A percentile compares a stretch with the other conserved stretches of the same genome.
Conservation (phyloP, 768 basidiomycete genomes). For the Tricholoma sp. region DNA sequence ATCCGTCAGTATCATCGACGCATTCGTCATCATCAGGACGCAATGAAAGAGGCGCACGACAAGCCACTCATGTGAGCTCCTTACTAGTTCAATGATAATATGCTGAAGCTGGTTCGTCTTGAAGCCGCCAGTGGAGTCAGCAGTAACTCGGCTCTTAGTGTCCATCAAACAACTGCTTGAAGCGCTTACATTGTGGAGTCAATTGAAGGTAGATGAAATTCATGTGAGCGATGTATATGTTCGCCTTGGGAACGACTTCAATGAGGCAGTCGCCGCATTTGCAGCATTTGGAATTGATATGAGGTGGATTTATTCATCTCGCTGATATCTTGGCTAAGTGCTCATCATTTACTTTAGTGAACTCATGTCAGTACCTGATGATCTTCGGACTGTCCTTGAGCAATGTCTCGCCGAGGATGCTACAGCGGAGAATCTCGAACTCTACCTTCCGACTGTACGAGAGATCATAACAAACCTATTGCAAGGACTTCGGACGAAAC, state of each 20-base stretch:
- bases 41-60: slow-evolving; percentile 36
- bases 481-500: slow-evolving; percentile 89
- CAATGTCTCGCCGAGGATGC: slow-evolving; percentile 90
- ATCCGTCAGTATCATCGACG: slow-evolving; percentile 45
- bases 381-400: slow-evolving; percentile 86
- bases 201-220: slow-evolving; percentile 60
- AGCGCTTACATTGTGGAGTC: slow-evolving; percentile 82
- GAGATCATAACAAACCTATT: slow-evolving; percentile 90
- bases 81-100: not conserved
- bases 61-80: slow-evolving; percentile 30
- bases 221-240: slow-evolving; percentile 98
- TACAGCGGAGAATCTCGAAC: slow-evolving; percentile 74
- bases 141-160: slow-evolving; percentile 88
- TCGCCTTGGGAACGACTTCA: slow-evolving; percentile 94
- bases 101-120: slow-evolving; percentile 6
- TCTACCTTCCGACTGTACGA: slow-evolving; percentile 87
- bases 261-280: slow-evolving; percentile 88
- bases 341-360: slow-evolving; percentile 49
- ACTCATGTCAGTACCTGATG: slow-evolving; percentile 80
- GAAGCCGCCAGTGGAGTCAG: slow-evolving; percentile 81
- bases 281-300: slow-evolving; percentile 82
- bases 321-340: not conserved
- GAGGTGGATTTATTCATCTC: slow-evolving; percentile 53
- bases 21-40: slow-evolving; percentile 35
- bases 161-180: slow-evolving; percentile 95